Conservation (phyloP, 2,329 filamentous ascomycete species). For the Cordyceps javanica region DNA sequence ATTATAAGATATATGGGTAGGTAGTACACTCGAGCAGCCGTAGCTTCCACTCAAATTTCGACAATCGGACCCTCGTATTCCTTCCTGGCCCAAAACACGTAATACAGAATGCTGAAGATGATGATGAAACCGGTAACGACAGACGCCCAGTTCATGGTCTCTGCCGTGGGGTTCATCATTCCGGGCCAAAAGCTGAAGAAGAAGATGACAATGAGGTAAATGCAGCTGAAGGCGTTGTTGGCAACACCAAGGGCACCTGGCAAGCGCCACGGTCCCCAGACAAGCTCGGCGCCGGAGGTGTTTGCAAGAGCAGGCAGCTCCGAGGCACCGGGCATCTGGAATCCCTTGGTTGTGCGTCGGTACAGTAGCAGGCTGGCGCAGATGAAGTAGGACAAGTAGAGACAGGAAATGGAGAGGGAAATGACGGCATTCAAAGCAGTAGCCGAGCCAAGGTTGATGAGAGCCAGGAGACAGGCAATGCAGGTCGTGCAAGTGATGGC, state of each 20-base stretch:
- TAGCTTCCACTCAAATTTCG: conserved; percentile 14
- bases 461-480: conserved; percentile 24
- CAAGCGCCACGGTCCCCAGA: conserved; percentile 52
- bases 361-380: conserved; percentile 24
- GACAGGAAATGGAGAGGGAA: conserved; percentile 25
- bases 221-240: conserved; percentile 49
- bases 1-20: background rate
- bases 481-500: conserved; percentile 22
- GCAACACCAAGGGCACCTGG: conserved; percentile 43
- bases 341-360: conserved; percentile 24
- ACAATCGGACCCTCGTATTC: conserved; percentile 41
- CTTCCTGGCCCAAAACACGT: conserved; percentile 33
- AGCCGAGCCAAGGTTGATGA: conserved; percentile 28
- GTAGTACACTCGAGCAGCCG: background rate
- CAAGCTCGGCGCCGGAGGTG: conserved; percentile 23
- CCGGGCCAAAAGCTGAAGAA: conserved; percentile 51
- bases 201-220: conserved; percentile 47
- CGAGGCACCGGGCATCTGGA: conserved; percentile 18
- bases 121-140: conserved; percentile 17
- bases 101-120: conserved; percentile 41
- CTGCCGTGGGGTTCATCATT: background rate
- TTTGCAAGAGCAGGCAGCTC: conserved; percentile 25
- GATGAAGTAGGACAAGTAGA: conserved; percentile 27
- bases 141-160: conserved; percentile 1
- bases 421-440: conserved; percentile 25